These are phyloP conservation scores for Ustilago esculenta DNA, from an alignment of 1,284 basidiomycete genomes.

Conservation along the genomic window DNA sequence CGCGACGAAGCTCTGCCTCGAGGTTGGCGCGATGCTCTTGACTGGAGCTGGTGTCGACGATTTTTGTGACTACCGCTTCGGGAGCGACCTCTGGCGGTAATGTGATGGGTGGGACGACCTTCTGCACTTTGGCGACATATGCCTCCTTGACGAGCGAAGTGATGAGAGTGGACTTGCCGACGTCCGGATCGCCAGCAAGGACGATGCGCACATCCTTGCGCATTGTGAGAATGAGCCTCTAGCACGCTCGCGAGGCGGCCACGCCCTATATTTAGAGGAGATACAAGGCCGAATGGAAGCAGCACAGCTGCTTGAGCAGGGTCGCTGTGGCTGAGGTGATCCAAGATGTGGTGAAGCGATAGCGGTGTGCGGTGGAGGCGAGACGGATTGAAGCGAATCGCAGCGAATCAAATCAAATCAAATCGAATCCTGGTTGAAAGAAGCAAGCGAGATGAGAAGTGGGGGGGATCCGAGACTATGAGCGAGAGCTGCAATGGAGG, in stretches of 20 bases:
- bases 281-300: not conserved
- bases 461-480: no score
- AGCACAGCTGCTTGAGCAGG: not conserved
- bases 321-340: not conserved
- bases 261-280: not conserved
- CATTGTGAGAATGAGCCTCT: slow-evolving; percentile 70
- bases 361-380: no score
- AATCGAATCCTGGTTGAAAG: no score
- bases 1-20: slow-evolving; percentile 92
- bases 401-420: no score
- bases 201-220: slow-evolving; percentile 89
- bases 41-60: slow-evolving; percentile 60
- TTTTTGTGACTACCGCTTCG: slow-evolving; percentile 64
- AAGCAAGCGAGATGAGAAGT: no score
- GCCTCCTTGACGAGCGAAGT: slow-evolving; percentile 78
- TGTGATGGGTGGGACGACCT: slow-evolving; percentile 62
- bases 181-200: slow-evolving; percentile 88
- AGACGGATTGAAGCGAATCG: no score
- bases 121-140: slow-evolving; percentile 83
- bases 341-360: not conserved
- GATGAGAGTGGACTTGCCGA: slow-evolving; percentile 62
- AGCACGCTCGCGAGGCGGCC: slow-evolving; percentile 27
- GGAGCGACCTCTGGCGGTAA: slow-evolving; percentile 64
- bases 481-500: no score
- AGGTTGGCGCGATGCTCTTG: slow-evolving; percentile 85